Evolutionary conservation across 495 filamentous ascomycete genomes (phyloP), one percentile per base, ranked within the genome.

Genomic region (Collariella sp.): DNA sequence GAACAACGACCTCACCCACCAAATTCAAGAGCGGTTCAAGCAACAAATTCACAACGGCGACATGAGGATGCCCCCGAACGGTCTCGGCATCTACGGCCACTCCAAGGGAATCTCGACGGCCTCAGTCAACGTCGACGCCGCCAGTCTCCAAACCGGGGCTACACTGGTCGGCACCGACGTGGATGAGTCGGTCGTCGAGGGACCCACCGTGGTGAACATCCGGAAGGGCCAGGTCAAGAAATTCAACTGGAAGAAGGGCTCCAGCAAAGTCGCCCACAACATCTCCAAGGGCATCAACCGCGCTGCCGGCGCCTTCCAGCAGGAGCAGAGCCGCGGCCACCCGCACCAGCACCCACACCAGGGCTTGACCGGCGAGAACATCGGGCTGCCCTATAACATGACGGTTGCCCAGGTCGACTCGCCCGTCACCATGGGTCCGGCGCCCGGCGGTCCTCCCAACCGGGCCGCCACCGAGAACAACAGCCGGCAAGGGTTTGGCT

Each of bases 171-270:
- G 77, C 13, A 80, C 82, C n/a, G 85, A 86, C 18, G 77, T 71
- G 1, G 87, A 89, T 51, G 77, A 83, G 11, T 78, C 80, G 13
- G 79, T 84, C 10, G 74, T 90, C 51, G 74, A 89, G 33, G 86
- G 89, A 13, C 89, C 93, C 22, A 91, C 95, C 50, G 84, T 96
- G 20, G 84, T 95, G 56, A 93, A 89, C 63, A 91, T 96, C 60
- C 83, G 88, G 51, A 95, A 95, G 74, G 87, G 85, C 46, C 87
- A 95, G 66, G 82, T 84, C 29, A 95, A 89, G 72, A 95, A 95
- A 66, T 96, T 96, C 73, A 94, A 93, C 71, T 97, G 93, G 91
- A 96, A 96, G 78, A 96, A 94, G 68, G 90, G 89, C 24, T 87
- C 88, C 22, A 89, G 94, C 68, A 86, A 85, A 38, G 84, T 97